Conservation (phyloP, 768 basidiomycete genomes). For the Auricularia sp. region DNA sequence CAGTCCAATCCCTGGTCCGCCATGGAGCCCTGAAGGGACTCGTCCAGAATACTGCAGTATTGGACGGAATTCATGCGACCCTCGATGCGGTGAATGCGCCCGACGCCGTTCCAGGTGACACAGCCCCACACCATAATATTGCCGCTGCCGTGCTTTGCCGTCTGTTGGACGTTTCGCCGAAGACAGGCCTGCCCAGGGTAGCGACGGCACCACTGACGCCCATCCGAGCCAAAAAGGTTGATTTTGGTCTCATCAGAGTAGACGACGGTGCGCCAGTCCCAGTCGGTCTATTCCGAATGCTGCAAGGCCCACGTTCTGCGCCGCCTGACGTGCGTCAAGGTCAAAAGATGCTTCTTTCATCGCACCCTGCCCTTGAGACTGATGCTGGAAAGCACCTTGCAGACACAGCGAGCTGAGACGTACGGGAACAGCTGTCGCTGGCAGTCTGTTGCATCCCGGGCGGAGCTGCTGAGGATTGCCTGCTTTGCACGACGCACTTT, state of each 20-base stretch:
- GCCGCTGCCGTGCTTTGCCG: conserved; percentile 28
- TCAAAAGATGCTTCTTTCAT: conserved; percentile 15
- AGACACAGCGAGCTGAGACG: background rate
- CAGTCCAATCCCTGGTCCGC: conserved; percentile 14
- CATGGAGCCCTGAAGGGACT: conserved; percentile 20
- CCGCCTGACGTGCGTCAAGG: conserved; percentile 11
- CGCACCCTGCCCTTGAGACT: conserved; percentile 7
- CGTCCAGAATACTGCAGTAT: conserved; percentile 23
- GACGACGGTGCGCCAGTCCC: conserved; percentile 20
- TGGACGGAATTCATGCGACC: conserved; percentile 21
- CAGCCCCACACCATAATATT: conserved; percentile 29
- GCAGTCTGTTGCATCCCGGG: conserved; percentile 4
- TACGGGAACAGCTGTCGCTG: conserved; percentile 6
- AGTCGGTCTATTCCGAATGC: conserved; percentile 18
- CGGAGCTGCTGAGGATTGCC: no score
- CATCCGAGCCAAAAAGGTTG: conserved; percentile 25
- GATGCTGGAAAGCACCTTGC: background rate
- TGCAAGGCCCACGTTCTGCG: conserved; percentile 16
- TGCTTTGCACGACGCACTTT: no score
- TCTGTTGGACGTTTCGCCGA: conserved; percentile 16
- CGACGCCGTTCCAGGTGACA: conserved; percentile 21
- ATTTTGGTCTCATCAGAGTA: conserved; percentile 29
- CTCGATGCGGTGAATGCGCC: conserved; percentile 21
- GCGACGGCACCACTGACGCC: conserved; percentile 23
- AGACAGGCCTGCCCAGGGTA: conserved; percentile 19